Percentiles rank a stretch among this genome's conserved stretches.
Evolutionary conservation across 2,329 filamentous ascomycete species (phyloP).

Genomic region (Botrytis elliptica): DNA sequence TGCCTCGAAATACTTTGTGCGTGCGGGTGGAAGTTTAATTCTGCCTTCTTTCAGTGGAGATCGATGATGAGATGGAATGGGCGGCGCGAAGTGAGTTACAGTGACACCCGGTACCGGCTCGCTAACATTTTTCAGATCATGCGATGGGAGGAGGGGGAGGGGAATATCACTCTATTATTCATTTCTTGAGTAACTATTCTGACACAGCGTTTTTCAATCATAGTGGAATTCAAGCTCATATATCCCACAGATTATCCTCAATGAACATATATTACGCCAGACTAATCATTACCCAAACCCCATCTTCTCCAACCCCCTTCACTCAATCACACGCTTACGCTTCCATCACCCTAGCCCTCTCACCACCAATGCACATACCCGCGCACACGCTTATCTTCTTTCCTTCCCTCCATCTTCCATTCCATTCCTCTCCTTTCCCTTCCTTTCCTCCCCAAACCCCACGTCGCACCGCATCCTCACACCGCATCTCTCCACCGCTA

Average conservation of each 20-base stretch:
- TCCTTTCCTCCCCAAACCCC: background rate
- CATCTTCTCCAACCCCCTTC: background rate
- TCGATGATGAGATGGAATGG: background rate
- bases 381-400: background rate
- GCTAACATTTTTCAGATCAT: background rate
- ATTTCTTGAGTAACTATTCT: background rate
- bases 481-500: background rate
- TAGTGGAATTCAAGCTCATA: background rate
- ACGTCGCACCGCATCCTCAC: background rate
- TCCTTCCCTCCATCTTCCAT: background rate
- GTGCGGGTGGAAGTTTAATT: background rate
- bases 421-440: background rate
- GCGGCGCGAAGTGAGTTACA: background rate
- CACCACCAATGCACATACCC: background rate
- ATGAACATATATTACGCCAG: background rate
- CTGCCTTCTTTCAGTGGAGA: slow-evolving; percentile 11
- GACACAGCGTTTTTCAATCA: background rate
- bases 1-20: background rate
- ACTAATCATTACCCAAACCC: background rate
- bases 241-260: background rate
- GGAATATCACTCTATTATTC: background rate
- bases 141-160: background rate
- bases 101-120: background rate
- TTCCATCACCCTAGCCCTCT: background rate
- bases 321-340: background rate